phyloP scores from a whole-genome alignment of 495 filamentous ascomycete species.

The Coniosporium apollinis region DNA sequence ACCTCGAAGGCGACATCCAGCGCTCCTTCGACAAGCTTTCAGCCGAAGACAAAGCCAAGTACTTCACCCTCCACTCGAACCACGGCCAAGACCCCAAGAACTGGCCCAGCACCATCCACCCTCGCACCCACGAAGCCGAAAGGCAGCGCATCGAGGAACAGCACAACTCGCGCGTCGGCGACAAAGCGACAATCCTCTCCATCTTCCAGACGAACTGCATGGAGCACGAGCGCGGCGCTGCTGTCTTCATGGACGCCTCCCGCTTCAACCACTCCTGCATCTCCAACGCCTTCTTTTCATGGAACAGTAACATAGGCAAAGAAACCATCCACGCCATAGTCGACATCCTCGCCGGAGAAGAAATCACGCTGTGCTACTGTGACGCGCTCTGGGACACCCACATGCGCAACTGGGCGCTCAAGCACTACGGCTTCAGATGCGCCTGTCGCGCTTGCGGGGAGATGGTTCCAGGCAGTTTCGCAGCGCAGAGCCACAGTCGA shows the following conservation, averaged over 20 bases:
- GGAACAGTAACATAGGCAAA: constrained; percentile 11
- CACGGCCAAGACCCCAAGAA: constrained; percentile 11
- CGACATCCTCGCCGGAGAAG: constrained; percentile 16
- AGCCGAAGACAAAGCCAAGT: constrained; percentile 5
- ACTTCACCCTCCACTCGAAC: constrained; percentile 13
- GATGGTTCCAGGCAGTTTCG: constrained; percentile 1
- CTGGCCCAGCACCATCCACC: constrained; percentile 8
- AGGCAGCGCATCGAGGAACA: constrained; percentile 10
- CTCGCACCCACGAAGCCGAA: constrained; percentile 2
- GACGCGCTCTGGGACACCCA: constrained; percentile 6
- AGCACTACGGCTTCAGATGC: constrained; percentile 10
- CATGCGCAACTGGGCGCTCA: constrained; percentile 8
- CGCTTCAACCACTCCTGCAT: constrained; percentile 22
- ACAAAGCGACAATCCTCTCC: constrained; percentile 8
- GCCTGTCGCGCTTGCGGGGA: constrained; percentile 8
- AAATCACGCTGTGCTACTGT: constrained; percentile 17
- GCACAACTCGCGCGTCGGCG: constrained; percentile 7
- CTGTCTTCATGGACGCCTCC: constrained; percentile 12
- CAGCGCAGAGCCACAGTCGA: constrained; percentile 1
- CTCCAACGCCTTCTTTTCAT: constrained; percentile 17
- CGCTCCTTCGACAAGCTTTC: constrained; percentile 10
- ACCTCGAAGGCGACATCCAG: constrained; percentile 9
- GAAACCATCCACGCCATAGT: constrained; percentile 14
- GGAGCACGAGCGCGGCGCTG: constrained; percentile 9
- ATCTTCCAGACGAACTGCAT: constrained; percentile 21